A percentile compares a stretch with the other conserved stretches of the same genome.
These are phyloP conservation scores for Trichophyton simii DNA, from an alignment of 2,329 filamentous ascomycete genomes.

Conservation along the genomic window DNA sequence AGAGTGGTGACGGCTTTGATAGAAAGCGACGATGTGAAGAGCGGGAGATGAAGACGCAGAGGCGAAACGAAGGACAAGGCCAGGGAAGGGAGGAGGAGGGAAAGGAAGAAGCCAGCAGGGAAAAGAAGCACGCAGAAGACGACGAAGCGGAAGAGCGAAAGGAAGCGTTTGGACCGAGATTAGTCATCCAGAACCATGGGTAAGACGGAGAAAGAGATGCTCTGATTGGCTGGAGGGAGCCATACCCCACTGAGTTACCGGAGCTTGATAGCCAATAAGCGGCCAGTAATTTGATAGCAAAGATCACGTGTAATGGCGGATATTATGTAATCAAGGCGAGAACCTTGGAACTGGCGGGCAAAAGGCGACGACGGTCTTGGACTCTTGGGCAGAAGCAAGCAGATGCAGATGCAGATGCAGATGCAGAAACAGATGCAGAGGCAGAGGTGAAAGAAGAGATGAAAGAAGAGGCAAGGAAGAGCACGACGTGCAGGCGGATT, in stretches of 20 bases:
- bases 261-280: background rate
- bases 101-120: conserved; percentile 2
- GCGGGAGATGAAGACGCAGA: conserved; percentile 2
- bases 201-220: background rate
- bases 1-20: background rate
- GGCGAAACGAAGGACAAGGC: conserved; percentile 3
- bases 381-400: no score
- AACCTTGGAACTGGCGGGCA: no score
- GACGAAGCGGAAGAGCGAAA: background rate
- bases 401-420: no score
- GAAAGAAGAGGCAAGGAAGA: background rate
- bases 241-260: background rate
- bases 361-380: background rate
- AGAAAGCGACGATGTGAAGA: conserved; percentile 7
- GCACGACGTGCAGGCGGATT: background rate
- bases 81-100: background rate
- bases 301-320: background rate
- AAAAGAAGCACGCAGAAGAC: background rate
- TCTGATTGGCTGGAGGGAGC: background rate
- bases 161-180: background rate
- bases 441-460: no score
- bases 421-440: no score
- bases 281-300: background rate
- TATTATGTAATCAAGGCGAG: background rate
- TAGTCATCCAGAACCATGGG: background rate